Evolutionary conservation across 306 rosid genomes (phyloP), one percentile per base, ranked within the genome.

Genomic region (Fragaria iinumae): DNA sequence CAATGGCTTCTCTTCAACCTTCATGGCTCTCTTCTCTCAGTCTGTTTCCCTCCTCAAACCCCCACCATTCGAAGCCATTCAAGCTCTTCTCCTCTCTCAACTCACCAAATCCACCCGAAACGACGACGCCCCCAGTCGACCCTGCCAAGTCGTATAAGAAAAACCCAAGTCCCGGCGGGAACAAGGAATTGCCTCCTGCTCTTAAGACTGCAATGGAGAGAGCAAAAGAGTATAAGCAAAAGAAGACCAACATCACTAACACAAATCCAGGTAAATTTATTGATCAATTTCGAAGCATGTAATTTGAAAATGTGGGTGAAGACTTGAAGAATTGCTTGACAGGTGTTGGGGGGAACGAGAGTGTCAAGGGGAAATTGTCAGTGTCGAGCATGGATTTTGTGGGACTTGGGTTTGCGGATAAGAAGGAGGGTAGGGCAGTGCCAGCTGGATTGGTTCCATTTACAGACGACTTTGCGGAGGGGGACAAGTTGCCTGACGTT

Each of bases 371-470:
- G 14, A 81, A 72, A 71, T 29, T 93, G 25, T 87, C 96, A 11
- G 72, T 93, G 83, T 94, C 98, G 8, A 89, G 68, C 82, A 84
- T 91, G 45, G 97, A 94, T 86, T 94, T 91, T 80, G 80, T 89
- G 77, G 97, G 97, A 64, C 98, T 91, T 76, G 88, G 64, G 50
- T 91, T 94, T 86, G 89, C 88, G 17, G 98, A 91, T 86, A 90
- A 93, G 88, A 90, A 89, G 84, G 69, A 63, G 14, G 82, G 87
- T 34, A 85, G 93, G 73, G 86, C 88, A 64, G 76, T 91, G 74
- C 97, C 97, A 68, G 87, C 96, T 52, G 97, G 98, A 27, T 80
- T 91, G 82, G 89, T 88, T 85, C 98, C 97, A 34, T 32, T 89
- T 56, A 27, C 86, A n/a, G 96, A 91, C 72, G 72, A 93, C 27